Percentiles rank a stretch among this genome's conserved stretches.
phyloP scores from a whole-genome alignment of 495 filamentous ascomycete species.

The Xylaria sp. region DNA sequence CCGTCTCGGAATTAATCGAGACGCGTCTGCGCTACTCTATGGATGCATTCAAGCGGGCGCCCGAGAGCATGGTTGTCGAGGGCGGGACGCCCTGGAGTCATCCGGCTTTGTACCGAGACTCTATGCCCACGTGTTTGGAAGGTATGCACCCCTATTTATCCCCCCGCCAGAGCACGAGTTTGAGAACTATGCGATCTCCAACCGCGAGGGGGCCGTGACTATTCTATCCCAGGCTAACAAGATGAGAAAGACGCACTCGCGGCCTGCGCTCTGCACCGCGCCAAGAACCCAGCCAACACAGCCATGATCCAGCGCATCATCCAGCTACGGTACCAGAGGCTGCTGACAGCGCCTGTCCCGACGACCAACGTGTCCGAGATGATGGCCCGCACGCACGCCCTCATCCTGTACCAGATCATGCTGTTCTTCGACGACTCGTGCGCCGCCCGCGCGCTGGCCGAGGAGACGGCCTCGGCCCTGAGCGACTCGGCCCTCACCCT shows the following conservation, averaged over 20 bases:
- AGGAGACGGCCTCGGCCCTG: conserved; percentile 47
- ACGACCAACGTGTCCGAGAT: conserved; percentile 28
- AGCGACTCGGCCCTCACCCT: conserved; percentile 44
- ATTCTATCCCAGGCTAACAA: not conserved
- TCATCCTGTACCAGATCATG: conserved; percentile 62
- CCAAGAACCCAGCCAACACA: conserved; percentile 54
- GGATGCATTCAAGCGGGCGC: conserved; percentile 48
- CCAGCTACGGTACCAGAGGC: conserved; percentile 45
- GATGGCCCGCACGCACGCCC: conserved; percentile 51
- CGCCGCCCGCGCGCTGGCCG: conserved; percentile 45
- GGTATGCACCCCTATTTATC: conserved; percentile 39
- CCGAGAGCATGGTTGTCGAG: conserved; percentile 55
- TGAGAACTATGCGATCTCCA: not conserved
- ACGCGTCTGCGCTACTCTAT: conserved; percentile 55
- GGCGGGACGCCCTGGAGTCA: conserved; percentile 60
- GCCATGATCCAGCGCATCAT: conserved; percentile 52
- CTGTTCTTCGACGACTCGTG: conserved; percentile 59
- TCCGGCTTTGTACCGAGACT: conserved; percentile 50
- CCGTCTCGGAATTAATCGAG: conserved; percentile 33
- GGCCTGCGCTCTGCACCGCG: conserved; percentile 57
- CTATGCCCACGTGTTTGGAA: conserved; percentile 57
- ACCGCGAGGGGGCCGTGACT: not conserved
- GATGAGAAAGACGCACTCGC: conserved; percentile 52
- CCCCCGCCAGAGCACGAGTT: not conserved
- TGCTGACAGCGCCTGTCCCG: conserved; percentile 46